Evolutionary conservation across 2,329 filamentous ascomycete species (phyloP).

Genomic region (Arthroderma sp.): DNA sequence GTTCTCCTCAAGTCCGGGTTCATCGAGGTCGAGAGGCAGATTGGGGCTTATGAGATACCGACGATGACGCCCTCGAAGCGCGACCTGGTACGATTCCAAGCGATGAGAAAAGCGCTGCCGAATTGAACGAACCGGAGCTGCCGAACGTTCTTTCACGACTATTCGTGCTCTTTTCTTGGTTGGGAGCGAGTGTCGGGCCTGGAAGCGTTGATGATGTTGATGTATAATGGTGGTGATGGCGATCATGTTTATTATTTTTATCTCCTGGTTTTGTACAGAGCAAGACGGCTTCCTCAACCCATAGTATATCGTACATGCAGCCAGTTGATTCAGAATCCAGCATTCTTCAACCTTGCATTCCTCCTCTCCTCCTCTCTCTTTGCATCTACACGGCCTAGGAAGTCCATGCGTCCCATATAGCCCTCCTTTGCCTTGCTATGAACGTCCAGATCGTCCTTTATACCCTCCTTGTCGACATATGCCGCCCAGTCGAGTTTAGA

Average conservation of each 20-base stretch:
- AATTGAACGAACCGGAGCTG: background rate
- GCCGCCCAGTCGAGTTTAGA: conserved; percentile 53
- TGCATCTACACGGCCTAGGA: conserved; percentile 47
- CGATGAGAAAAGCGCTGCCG: background rate
- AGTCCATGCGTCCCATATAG: conserved; percentile 51
- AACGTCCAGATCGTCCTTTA: conserved; percentile 49
- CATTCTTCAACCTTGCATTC: conserved; percentile 18
- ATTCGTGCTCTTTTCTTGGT: too few relatives aligned
- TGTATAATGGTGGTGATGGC: too few relatives aligned
- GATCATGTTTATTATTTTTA: background rate
- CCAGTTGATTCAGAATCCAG: background rate
- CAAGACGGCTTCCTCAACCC: background rate
- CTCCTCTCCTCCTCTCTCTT: conserved; percentile 46
- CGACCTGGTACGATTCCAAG: background rate
- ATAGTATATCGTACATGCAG: background rate
- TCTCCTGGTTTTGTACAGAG: background rate
- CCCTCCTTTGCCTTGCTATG: conserved; percentile 52
- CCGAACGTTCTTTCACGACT: too few relatives aligned
- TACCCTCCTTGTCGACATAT: conserved; percentile 50
- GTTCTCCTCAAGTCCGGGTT: background rate
- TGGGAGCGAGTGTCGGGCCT: background rate
- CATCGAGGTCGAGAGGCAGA: background rate
- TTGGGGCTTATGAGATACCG: background rate
- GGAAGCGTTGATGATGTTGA: too few relatives aligned
- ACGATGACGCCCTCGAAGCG: background rate